phyloP scores from a whole-genome alignment of 768 basidiomycete genomes.

The Pluteus cervinus region DNA sequence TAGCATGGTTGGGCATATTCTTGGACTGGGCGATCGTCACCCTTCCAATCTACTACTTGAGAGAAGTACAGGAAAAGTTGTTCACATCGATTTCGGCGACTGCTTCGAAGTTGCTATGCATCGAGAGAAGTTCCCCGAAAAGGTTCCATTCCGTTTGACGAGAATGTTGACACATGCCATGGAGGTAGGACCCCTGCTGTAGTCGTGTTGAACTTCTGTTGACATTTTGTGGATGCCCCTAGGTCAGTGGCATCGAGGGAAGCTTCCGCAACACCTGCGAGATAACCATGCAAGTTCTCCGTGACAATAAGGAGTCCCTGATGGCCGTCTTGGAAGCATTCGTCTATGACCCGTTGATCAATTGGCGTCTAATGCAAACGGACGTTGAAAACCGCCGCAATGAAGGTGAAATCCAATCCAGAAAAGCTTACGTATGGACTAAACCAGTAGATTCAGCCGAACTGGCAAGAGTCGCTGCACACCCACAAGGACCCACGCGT shows the following conservation, averaged over 20 bases:
- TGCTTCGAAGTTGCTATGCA: constrained; percentile 99
- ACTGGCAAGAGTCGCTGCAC: constrained; percentile 58
- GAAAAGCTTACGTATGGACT: too few relatives aligned
- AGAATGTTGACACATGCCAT: constrained; percentile 98
- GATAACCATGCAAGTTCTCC: constrained; percentile 94
- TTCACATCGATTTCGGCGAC: constrained; percentile 99
- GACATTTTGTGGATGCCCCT: constrained; percentile 4
- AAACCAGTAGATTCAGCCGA: constrained; percentile 56
- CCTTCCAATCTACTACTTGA: constrained; percentile 90
- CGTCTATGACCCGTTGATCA: constrained; percentile 96
- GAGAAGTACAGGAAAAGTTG: constrained; percentile 72
- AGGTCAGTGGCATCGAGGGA: constrained; percentile 98
- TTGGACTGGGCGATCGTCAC: constrained; percentile 93
- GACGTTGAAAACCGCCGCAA: constrained; percentile 68
- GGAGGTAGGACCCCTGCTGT: constrained; percentile 58
- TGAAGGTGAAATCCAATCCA: constrained; percentile 52
- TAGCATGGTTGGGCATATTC: constrained; percentile 98
- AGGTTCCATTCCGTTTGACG: constrained; percentile 95
- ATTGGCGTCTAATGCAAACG: constrained; percentile 89
- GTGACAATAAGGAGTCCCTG: constrained; percentile 97
- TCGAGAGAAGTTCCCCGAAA: constrained; percentile 98
- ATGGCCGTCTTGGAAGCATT: constrained; percentile 99
- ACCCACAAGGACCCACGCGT: constrained; percentile 75
- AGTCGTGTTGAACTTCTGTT: not conserved
- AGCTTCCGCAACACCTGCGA: constrained; percentile 95